A percentile compares a stretch with the other conserved stretches of the same genome.
These are phyloP conservation scores for Phlebopus sp. DNA, from an alignment of 1,284 basidiomycete species.

Conservation along the genomic window DNA sequence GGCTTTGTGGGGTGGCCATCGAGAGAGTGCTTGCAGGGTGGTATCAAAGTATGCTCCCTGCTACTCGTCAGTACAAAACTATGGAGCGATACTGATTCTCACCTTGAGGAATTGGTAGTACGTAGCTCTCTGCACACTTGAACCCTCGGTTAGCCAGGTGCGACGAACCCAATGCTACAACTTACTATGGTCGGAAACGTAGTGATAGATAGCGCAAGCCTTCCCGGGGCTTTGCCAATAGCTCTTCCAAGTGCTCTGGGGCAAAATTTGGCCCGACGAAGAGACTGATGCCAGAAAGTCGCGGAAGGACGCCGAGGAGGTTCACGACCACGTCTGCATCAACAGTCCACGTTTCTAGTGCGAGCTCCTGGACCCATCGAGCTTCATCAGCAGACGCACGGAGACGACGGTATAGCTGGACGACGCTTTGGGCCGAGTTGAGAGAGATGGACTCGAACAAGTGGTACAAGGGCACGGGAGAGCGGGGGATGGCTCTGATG, in stretches of 20 bases:
- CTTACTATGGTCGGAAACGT: constrained; percentile 70
- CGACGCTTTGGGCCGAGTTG: constrained; percentile 40
- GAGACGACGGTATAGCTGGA: constrained; percentile 49
- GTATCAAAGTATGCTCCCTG: constrained; percentile 72
- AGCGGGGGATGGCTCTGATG: constrained; percentile 51
- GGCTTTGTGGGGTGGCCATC: constrained; percentile 51
- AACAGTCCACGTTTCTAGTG: constrained; percentile 53
- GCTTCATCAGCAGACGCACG: constrained; percentile 33
- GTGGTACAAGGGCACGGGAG: constrained; percentile 47
- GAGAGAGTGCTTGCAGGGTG: constrained; percentile 47
- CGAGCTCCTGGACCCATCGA: constrained; percentile 45
- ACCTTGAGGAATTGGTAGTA: constrained; percentile 70
- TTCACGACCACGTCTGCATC: constrained; percentile 65
- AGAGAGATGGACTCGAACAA: constrained; percentile 54
- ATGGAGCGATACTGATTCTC: background rate
- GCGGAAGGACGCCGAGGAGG: constrained; percentile 47
- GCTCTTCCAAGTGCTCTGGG: constrained; percentile 63
- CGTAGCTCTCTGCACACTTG: constrained; percentile 61
- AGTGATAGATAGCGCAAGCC: constrained; percentile 46
- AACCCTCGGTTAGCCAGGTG: constrained; percentile 5
- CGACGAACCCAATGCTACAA: constrained; percentile 5
- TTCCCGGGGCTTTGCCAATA: constrained; percentile 44
- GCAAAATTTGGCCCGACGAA: constrained; percentile 57
- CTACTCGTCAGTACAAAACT: background rate
- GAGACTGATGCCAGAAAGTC: constrained; percentile 46